Evolutionary conservation across 1,284 basidiomycete species (phyloP).

Genomic region (Apiotrichum mycotoxinovorans): DNA sequence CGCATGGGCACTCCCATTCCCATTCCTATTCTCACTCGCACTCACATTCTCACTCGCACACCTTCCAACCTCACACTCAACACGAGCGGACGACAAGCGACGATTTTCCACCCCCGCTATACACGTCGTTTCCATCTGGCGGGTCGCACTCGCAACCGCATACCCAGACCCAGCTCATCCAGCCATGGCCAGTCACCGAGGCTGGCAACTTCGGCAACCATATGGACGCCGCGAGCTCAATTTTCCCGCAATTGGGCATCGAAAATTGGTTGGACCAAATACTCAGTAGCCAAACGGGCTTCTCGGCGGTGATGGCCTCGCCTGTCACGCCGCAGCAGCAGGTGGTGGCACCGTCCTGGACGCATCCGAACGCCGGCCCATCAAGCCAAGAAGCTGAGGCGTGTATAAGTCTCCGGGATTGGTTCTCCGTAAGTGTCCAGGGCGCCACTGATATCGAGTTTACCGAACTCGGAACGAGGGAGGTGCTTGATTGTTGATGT

Average conservation of each 20-base stretch:
- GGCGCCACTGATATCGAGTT: not conserved
- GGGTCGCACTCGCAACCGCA: not conserved
- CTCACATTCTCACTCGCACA: not conserved
- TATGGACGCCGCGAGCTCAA: not conserved
- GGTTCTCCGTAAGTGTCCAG: not conserved
- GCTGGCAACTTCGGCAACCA: not conserved
- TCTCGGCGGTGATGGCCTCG: not conserved
- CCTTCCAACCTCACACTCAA: not conserved
- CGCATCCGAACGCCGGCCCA: not conserved
- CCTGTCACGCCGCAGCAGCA: not conserved
- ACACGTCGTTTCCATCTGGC: not conserved
- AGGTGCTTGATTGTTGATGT: no score
- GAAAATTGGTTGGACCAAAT: constrained; percentile 17
- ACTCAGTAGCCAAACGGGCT: constrained; percentile 3
- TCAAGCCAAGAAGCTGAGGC: constrained; percentile 1
- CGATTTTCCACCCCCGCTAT: not conserved
- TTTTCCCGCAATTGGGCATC: constrained; percentile 6
- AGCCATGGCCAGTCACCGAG: not conserved
- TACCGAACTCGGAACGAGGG: not conserved
- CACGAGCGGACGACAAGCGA: not conserved
- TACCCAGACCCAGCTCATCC: not conserved
- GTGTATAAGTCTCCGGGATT: not conserved
- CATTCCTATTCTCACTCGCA: not conserved
- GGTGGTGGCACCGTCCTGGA: not conserved
- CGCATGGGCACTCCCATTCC: no score